Conservation (phyloP, 352 stramenopile genomes). For the Phytophthora nicotianae region DNA sequence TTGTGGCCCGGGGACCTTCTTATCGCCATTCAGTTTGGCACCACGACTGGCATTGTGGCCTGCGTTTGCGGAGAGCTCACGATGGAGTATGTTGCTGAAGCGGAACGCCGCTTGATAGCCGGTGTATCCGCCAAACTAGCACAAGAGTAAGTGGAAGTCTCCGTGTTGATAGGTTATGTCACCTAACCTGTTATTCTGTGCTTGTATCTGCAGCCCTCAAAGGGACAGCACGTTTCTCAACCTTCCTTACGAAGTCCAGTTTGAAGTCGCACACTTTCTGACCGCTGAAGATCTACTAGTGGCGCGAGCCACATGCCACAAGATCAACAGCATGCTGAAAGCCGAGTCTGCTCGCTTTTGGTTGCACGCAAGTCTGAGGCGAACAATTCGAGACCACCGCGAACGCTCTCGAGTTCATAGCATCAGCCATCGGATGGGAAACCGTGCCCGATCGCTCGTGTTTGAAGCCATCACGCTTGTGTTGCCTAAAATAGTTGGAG, state of each 20-base stretch:
- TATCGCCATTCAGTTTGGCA: constrained; percentile 78
- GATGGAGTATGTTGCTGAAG: constrained; percentile 65
- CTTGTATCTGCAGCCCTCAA: constrained; percentile 52
- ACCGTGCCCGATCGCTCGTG: constrained; percentile 70
- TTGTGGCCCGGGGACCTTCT: constrained; percentile 75
- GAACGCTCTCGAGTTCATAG: constrained; percentile 57
- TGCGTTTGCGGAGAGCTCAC: constrained; percentile 79
- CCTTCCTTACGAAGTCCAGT: constrained; percentile 83
- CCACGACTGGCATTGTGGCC: constrained; percentile 63
- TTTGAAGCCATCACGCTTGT: constrained; percentile 81
- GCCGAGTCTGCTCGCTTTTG: constrained; percentile 86
- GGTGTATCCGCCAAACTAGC: constrained; percentile 45
- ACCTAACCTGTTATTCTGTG: constrained; percentile 12
- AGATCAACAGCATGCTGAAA: constrained; percentile 83
- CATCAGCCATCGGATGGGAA: constrained; percentile 51
- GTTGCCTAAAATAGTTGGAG: constrained; percentile 74
- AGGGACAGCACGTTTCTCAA: constrained; percentile 64
- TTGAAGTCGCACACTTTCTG: constrained; percentile 78
- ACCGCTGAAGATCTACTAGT: constrained; percentile 80
- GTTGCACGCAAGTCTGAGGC: constrained; percentile 79
- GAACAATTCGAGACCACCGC: constrained; percentile 61
- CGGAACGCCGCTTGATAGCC: constrained; percentile 69
- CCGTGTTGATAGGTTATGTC: background rate
- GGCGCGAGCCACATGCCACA: constrained; percentile 73
- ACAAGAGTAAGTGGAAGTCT: constrained; percentile 49